These are phyloP conservation scores for Xylariomycetidae sp. DNA, from an alignment of 2,329 filamentous ascomycete genomes.

Conservation along the genomic window DNA sequence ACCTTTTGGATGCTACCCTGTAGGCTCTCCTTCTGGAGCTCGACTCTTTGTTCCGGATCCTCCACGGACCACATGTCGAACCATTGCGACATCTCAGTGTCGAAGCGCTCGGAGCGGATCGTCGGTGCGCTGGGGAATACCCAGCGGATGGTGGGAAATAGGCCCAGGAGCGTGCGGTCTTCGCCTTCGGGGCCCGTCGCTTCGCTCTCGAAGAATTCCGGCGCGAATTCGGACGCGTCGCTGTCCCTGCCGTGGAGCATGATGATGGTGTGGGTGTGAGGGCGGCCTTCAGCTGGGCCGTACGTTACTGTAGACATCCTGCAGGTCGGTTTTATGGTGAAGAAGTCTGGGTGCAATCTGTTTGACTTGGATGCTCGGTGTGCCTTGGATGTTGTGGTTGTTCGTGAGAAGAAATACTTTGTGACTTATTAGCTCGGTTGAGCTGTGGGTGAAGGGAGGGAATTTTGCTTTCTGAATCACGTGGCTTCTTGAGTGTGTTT, in stretches of 20 bases:
- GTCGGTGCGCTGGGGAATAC: conserved; percentile 23
- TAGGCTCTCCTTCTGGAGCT: conserved; percentile 20
- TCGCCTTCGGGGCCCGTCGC: conserved; percentile 14
- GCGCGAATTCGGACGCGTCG: conserved; percentile 31
- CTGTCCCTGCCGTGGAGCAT: conserved; percentile 42
- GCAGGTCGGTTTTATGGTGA: conserved; percentile 3
- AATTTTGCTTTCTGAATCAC: too few relatives aligned
- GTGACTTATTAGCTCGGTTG: too few relatives aligned
- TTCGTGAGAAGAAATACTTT: too few relatives aligned
- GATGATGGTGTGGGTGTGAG: conserved; percentile 43
- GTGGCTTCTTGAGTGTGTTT: too few relatives aligned
- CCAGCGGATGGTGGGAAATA: conserved; percentile 22
- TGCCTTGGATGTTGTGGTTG: too few relatives aligned
- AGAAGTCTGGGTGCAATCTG: not conserved
- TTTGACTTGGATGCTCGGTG: too few relatives aligned
- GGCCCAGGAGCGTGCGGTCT: conserved; percentile 16
- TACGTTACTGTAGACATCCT: conserved; percentile 4
- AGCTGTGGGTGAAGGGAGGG: too few relatives aligned
- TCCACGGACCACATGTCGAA: conserved; percentile 47
- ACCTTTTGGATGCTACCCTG: conserved; percentile 15
- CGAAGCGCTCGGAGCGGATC: conserved; percentile 16
- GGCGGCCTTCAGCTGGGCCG: conserved; percentile 34
- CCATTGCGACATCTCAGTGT: conserved; percentile 21
- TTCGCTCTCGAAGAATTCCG: conserved; percentile 35
- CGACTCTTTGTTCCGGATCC: conserved; percentile 32